phyloP scores from a whole-genome alignment of 1,139 yeast genomes.

The Suhomyces panamericanus region DNA sequence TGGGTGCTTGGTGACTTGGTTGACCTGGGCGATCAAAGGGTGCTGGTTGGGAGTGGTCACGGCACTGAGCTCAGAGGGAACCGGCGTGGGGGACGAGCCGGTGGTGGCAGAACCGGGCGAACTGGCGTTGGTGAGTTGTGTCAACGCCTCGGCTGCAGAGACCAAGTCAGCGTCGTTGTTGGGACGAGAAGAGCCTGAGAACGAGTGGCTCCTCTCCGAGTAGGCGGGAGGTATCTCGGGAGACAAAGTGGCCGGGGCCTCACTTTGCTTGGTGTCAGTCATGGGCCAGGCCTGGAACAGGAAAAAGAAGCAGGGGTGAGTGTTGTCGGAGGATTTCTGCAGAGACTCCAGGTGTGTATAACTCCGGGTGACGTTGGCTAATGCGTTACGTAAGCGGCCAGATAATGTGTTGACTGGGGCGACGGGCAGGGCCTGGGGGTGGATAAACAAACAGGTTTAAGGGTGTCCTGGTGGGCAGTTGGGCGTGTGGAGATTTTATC shows the following conservation, averaged over 20 bases:
- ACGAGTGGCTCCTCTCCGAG: neutral
- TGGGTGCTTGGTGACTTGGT: slow-evolving; percentile 47
- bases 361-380: slow-evolving; percentile 3
- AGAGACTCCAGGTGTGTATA: neutral
- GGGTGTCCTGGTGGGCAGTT: neutral
- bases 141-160: slow-evolving; percentile 46
- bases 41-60: slow-evolving; percentile 23
- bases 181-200: neutral
- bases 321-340: neutral
- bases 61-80: neutral
- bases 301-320: neutral
- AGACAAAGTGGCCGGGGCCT: slow-evolving; percentile 9
- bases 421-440: neutral
- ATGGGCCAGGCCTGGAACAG: neutral
- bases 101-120: slow-evolving; percentile 11
- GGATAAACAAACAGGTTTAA: neutral
- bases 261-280: neutral
- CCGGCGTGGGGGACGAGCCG: slow-evolving; percentile 8
- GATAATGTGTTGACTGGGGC: neutral
- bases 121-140: slow-evolving; percentile 30
- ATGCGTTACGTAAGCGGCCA: slow-evolving; percentile 5
- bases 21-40: slow-evolving; percentile 47
- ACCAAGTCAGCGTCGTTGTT: slow-evolving; percentile 30
- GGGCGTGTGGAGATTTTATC: neutral
- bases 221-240: slow-evolving; percentile 12